phyloP scores from a whole-genome alignment of 2,329 filamentous ascomycete species.

The Pseudogymnoascus sp. region DNA sequence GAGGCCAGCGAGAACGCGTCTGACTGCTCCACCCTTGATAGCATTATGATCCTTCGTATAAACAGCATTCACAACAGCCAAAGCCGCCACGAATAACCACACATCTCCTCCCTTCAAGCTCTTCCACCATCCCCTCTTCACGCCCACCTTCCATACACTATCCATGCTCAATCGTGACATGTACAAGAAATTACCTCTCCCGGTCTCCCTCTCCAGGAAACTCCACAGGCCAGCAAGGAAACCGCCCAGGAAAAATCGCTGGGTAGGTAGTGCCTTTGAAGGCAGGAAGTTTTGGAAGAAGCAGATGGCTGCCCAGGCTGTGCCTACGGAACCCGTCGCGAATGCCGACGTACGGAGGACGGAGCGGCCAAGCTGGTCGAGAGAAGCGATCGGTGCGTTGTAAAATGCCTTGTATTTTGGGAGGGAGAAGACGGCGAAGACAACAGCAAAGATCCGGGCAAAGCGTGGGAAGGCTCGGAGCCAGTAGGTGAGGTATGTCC shows the following conservation, averaged over 20 bases:
- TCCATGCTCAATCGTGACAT: constrained; percentile 71
- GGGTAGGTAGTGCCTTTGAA: constrained; percentile 63
- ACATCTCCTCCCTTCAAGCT: constrained; percentile 78
- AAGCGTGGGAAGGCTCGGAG: constrained; percentile 73
- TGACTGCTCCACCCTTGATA: constrained; percentile 21
- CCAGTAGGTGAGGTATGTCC: constrained; percentile 82
- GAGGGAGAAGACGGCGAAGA: constrained; percentile 61
- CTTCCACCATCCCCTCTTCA: constrained; percentile 82
- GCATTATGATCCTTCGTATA: constrained; percentile 26
- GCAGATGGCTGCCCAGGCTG: constrained; percentile 82
- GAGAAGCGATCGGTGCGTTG: constrained; percentile 56
- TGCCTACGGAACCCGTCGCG: constrained; percentile 73
- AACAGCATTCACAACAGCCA: constrained; percentile 70
- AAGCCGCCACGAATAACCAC: constrained; percentile 68
- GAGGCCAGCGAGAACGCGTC: constrained; percentile 22
- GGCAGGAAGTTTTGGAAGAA: constrained; percentile 78
- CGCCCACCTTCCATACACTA: constrained; percentile 85
- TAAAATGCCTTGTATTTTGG: constrained; percentile 62
- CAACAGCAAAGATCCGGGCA: constrained; percentile 66
- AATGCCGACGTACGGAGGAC: constrained; percentile 72
- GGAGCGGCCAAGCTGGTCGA: constrained; percentile 58
- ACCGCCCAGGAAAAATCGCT: constrained; percentile 84
- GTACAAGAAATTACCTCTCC: constrained; percentile 68
- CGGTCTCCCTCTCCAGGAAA: constrained; percentile 59
- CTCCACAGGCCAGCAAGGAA: constrained; percentile 81